Base-by-base conservation (phyloP, 208 protist genomes). In the Wallacemonas collosoma region DNA sequence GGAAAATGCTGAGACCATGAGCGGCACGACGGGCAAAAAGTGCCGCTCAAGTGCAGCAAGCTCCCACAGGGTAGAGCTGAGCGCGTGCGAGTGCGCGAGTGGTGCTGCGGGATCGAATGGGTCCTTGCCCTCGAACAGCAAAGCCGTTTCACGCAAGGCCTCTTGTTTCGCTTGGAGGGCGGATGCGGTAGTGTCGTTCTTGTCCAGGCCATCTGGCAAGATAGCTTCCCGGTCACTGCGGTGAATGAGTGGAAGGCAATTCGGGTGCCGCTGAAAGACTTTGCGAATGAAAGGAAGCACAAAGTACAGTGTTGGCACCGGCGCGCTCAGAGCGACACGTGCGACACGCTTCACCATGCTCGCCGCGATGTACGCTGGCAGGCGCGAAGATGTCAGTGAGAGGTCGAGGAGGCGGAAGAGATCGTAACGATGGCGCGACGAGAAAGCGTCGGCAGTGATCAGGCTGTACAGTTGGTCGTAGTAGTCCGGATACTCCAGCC, bases 391-490 rank as follows among this genome's bases (percentile, higher is more conserved):
- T 8, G 79, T 88, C 81, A 95, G 73, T 56, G 89, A 96, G 9
- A 95, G 70, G 79, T 95, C 84, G 11, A 96, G 68, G 40, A 97
- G 71, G 26, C 85, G 86, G 71, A 97, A 97, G 7, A 97, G 75
- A 55, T 91, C 83, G 78, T 93, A 93, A 35, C 93, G 88, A 65
- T 97, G 88, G 2, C 89, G 83, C n/a, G 91, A 95, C 11, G 88
- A 71, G 73, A 95, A 95, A 12, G 77, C 78, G 71, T 95, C 89
- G 2, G 91, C 68, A 1, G 88, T 94, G 69, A 97, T 77, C 39
- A 96, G 81, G 44, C 80, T 86, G 83, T 97, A 97, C 35, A 97
- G 82, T 69, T 97, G 90, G 71, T 94, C 80, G 79, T 95, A 97
- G 78, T 92, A 97, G 41, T 93, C 73, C 4, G 93, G 93, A 65